These are phyloP conservation scores for Physcomitrium patens DNA, from an alignment of 225 moss, liverwort and hornwort species.

Conservation along the genomic window DNA sequence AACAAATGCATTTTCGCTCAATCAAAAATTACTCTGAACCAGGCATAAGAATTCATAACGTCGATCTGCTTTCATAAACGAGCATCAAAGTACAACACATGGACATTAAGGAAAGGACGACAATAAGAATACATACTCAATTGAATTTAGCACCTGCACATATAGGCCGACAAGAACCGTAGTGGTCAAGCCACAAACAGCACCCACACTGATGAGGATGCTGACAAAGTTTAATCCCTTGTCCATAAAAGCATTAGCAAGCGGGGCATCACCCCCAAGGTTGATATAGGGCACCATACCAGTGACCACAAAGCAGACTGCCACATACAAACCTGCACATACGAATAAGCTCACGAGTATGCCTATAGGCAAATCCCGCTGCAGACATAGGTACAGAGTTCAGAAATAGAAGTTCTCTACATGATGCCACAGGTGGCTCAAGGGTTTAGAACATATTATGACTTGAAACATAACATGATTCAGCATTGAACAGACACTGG, in stretches of 20 bases:
- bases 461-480: slow-evolving; percentile 22
- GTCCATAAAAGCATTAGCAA: slow-evolving; percentile 74
- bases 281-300: slow-evolving; percentile 91
- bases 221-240: slow-evolving; percentile 72
- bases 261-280: slow-evolving; percentile 86
- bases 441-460: slow-evolving; percentile 18
- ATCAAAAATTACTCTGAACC: slow-evolving; percentile 23
- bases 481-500: background rate
- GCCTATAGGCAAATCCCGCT: slow-evolving; percentile 93
- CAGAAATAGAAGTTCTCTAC: slow-evolving; percentile 16
- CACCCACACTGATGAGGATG: slow-evolving; percentile 77
- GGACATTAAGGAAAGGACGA: background rate
- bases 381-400: slow-evolving; percentile 44
- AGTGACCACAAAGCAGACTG: slow-evolving; percentile 88
- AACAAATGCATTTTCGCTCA: slow-evolving; percentile 16
- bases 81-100: slow-evolving; percentile 8
- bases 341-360: slow-evolving; percentile 81
- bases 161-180: slow-evolving; percentile 95
- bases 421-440: slow-evolving; percentile 14
- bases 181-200: slow-evolving; percentile 92
- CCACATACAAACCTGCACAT: slow-evolving; percentile 90
- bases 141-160: slow-evolving; percentile 72
- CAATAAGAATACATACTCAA: background rate
- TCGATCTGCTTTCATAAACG: slow-evolving; percentile 4
- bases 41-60: background rate